Evolutionary conservation across 805 yeast genomes (phyloP), one percentile per base, ranked within the genome.

Genomic region (Pichia nakasei): DNA sequence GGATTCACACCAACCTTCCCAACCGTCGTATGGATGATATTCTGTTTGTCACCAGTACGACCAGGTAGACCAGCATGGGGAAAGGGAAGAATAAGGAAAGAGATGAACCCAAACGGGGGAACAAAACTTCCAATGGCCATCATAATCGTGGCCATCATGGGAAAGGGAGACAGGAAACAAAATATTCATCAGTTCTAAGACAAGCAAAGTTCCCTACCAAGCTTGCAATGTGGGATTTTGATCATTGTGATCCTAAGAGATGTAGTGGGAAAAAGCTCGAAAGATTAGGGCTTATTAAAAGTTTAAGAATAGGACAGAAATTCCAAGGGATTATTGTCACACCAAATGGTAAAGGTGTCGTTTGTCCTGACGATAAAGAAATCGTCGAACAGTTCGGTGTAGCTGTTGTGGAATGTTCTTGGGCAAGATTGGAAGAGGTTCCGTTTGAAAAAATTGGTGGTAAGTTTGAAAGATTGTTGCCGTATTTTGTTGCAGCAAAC

Each of bases 191-290:
- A 9, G 43, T 39, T 20, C 47, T 42, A 29, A 41, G 47, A 22
- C 54, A 43, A 39, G 50, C 50, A 3, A 66, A 72, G 41, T 85
- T 86, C 57, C 96, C 95, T 1, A 82, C 83, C 29, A 88, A 86
- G 56, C 62, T 89, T 49, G 97, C 96, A 17, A 91, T 91, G 98
- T 91, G 98, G 96, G 98, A 93, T 61, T 93, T 93, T 58, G 96
- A 89, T 52, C 98, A 93, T 59, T 93, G 98, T 67, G 98, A 93
- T 64, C 98, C 98, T 1, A 93, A 93, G 59, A 73, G 97, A 58
- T 93, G 98, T 60, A 82, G 94, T 52, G 98, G 98, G 18, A 93
- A 93, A 67, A 89, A 88, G 60, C 69, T 93, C 26, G 96, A 87
- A 56, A 71, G 97, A 44, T 63, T 91, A 19, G 97, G 97, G 1